Evolutionary conservation across 2,329 filamentous ascomycete genomes (phyloP), one percentile per base, ranked within the genome.

Genomic region (Nigrospora oryzae): DNA sequence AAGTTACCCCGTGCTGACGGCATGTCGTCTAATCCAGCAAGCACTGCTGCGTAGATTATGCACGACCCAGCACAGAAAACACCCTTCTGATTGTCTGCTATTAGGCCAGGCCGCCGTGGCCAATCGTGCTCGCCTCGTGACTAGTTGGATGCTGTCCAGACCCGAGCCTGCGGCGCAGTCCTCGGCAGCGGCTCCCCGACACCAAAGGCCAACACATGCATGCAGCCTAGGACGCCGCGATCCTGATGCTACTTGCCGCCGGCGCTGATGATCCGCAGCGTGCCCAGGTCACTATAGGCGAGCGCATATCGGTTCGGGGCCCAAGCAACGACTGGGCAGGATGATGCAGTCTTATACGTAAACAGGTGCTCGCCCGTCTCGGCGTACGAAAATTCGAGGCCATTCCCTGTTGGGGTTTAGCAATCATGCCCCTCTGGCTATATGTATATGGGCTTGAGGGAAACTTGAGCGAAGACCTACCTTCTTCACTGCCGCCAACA

Each of bases 341-440:
- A 68, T 17, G 78, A 75, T 1, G 71, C 69, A 11, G 84, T 84
- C 61, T 88, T 87, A 52, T 89, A 74, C 2, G 75, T 85, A 59
- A 87, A 76, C 13, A 89, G 75, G 51, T 79, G 74, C 38, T 89
- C 85, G 17, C 86, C 86, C 4, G 80, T 84, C 61, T 90, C 86
- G 1, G 80, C 77, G 58, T 89, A 84, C 16, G 77, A 79, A 36
- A 89, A 77, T 40, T 86, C 79, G 30, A 90, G 62, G 11, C 83
- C 82, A 45, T 75, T 64, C 23, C 78, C 75, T 76, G 46, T 33
- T 36, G 41, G 23, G 13, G 44, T 45, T 55, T 34, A 52, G 49
- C 17, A 47, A 50, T 19, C 17, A 7, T 3, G 36, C 44, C 35
- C 38, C 47, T 44, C 13, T 38, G 19, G 6, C 19, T 23, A 23